Base-by-base conservation (phyloP, 768 basidiomycete species). In the Boletus coccyginus region DNA sequence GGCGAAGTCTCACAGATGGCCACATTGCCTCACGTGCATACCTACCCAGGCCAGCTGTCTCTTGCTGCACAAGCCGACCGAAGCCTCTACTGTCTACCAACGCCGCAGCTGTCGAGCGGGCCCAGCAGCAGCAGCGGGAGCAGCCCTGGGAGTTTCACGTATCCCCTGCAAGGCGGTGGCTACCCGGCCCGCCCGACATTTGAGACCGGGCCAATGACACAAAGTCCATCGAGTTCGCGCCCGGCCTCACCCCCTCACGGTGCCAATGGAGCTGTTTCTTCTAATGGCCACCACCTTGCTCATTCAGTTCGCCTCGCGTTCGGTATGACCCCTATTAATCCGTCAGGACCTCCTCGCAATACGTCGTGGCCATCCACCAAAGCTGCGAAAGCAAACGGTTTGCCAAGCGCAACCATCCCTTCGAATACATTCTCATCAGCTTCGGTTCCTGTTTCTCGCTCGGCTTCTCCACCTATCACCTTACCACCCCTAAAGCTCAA, bases 241-340 rank as follows among this genome's bases (percentile, higher is more conserved):
- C 79, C 87, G 5, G 78, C 84, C 2, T 86, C 84, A 0, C 86
- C 87, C 5, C 70, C 77, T 48, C 75, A 77, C 17, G 77, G 76
- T 36, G 36, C 43, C 43, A 70, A 66, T 50, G 69, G 65, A 39
- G 40, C 60, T 46, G 48, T 56, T 53, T 12, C 67, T 24, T 62
- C 69, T 31, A 75, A 74, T 39, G 81, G 85, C 56, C 80, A 83
- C 56, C 85, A 90, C 65, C 81, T 95, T 38, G 91, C 90, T 5
- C 89, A 92, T 66, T 90, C 88, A 1, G 88, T 96, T 24, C 85
- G 90, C 39, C 78, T 87, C 33, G 94, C 93, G 46, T 97, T 97
- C 61, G 92, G 90, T 5, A 95, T 94, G 90, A 94, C 93, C 7
- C 92, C 91, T 0, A 92, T 93, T 39, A 80, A 81, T 50, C 57